Evolutionary conservation across 2,329 filamentous ascomycete species (phyloP).

Genomic region (Pseudogymnoascus sp.): DNA sequence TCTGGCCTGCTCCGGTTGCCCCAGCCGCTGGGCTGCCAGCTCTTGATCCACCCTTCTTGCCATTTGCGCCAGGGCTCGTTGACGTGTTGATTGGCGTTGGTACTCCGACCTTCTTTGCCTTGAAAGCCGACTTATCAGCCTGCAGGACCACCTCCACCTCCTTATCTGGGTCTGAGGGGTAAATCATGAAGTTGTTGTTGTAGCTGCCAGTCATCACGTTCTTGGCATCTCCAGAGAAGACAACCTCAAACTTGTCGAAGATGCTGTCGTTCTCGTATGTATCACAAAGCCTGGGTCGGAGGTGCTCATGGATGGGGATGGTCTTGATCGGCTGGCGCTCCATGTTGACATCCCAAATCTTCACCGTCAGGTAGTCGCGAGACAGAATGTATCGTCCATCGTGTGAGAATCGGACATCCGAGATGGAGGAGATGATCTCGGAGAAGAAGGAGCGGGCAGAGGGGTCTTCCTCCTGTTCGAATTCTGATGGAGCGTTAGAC

Average conservation of each 20-base stretch:
- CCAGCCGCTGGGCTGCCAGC: constrained; percentile 78
- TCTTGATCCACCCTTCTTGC: constrained; percentile 83
- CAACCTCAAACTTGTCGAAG: constrained; percentile 99
- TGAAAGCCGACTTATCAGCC: constrained; percentile 98
- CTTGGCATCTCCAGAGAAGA: constrained; percentile 95
- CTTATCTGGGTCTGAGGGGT: constrained; percentile 90
- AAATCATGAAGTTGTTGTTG: constrained; percentile 99
- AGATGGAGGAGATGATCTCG: constrained; percentile 98
- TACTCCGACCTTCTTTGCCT: constrained; percentile 98
- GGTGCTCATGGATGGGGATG: constrained; percentile 96
- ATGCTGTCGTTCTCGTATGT: constrained; percentile 99
- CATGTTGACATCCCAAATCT: constrained; percentile 99
- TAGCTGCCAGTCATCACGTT: constrained; percentile 99
- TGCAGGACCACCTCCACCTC: constrained; percentile 96
- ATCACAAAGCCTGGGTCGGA: constrained; percentile 88
- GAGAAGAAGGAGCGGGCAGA: constrained; percentile 98
- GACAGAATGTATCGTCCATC: constrained; percentile 97
- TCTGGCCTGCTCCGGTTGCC: constrained; percentile 68
- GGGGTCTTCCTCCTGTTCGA: constrained; percentile 97
- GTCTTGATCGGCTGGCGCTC: constrained; percentile 96
- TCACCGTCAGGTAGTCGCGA: constrained; percentile 95
- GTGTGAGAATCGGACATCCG: constrained; percentile 93
- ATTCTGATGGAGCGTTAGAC: constrained; percentile 54
- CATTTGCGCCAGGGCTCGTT: constrained; percentile 60
- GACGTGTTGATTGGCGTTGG: constrained; percentile 90